Evolutionary conservation across 2,329 filamentous ascomycete species (phyloP).

Genomic region (Stagonosporopsis rhizophila): DNA sequence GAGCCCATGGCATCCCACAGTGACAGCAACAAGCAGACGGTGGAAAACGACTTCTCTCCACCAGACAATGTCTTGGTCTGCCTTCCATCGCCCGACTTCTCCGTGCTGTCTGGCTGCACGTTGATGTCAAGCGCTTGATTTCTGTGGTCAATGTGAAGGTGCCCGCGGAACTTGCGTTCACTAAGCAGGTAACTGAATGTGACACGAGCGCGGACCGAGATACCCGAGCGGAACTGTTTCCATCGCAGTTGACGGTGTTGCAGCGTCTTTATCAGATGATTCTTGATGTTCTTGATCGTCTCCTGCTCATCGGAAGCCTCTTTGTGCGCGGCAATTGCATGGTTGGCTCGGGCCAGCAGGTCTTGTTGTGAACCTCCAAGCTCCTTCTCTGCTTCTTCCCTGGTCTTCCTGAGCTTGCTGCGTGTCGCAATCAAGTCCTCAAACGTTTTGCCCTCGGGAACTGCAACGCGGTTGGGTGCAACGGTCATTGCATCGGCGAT

Average conservation of each 20-base stretch:
- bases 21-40: constrained; percentile 88
- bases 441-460: constrained; percentile 42
- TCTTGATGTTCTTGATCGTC: constrained; percentile 25
- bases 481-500: constrained; percentile 25
- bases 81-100: constrained; percentile 72
- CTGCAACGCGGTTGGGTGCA: constrained; percentile 36
- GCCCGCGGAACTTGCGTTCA: constrained; percentile 87
- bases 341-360: constrained; percentile 32
- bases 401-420: constrained; percentile 37
- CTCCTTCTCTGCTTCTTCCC: constrained; percentile 37
- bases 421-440: constrained; percentile 42
- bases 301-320: constrained; percentile 31
- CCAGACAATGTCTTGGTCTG: constrained; percentile 93
- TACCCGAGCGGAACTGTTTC: constrained; percentile 80
- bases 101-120: constrained; percentile 74
- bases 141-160: constrained; percentile 78
- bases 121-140: constrained; percentile 77
- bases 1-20: constrained; percentile 99
- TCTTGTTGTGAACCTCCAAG: constrained; percentile 46
- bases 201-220: constrained; percentile 83
- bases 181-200: constrained; percentile 89
- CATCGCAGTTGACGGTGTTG: constrained; percentile 75
- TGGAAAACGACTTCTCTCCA: constrained; percentile 97
- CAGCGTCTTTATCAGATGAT: constrained; percentile 65
- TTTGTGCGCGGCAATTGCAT: constrained; percentile 39